Conservation (phyloP, 129 eudicot genomes). For the Solidago caesia region DNA sequence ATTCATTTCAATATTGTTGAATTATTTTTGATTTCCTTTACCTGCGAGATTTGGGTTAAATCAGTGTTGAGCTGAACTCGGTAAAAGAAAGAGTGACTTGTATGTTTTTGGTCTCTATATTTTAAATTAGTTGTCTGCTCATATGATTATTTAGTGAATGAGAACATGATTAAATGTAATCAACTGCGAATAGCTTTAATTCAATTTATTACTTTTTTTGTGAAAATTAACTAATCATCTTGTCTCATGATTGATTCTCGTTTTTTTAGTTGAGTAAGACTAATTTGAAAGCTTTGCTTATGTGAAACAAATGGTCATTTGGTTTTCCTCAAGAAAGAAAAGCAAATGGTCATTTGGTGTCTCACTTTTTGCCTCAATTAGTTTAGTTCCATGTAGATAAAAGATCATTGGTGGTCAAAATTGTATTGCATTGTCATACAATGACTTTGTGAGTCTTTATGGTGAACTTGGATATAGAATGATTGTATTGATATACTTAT, state of each 20-base stretch:
- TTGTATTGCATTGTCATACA: background rate
- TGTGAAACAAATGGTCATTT: background rate
- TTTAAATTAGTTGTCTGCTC: conserved; percentile 26
- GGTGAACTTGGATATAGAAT: background rate
- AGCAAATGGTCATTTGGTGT: background rate
- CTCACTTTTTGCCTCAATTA: background rate
- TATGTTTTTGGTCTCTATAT: conserved; percentile 20
- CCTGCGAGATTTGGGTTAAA: conserved; percentile 9
- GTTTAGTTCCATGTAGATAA: background rate
- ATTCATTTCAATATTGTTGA: conserved; percentile 20
- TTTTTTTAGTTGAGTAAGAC: background rate
- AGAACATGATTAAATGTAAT: background rate
- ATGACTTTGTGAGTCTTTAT: background rate
- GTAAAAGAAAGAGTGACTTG: conserved; percentile 14
- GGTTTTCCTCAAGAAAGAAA: no score
- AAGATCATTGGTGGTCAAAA: background rate
- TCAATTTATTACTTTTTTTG: background rate
- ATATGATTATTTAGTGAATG: conserved; percentile 23
- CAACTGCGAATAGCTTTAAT: conserved; percentile 9
- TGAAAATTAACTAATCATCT: background rate
- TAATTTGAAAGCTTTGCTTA: background rate
- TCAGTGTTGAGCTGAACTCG: conserved; percentile 22
- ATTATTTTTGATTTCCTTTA: conserved; percentile 9
- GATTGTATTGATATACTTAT: no score
- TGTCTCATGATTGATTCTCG: background rate